Base-by-base conservation (phyloP, 2,329 filamentous ascomycete genomes). In the Penicillium paneum region DNA sequence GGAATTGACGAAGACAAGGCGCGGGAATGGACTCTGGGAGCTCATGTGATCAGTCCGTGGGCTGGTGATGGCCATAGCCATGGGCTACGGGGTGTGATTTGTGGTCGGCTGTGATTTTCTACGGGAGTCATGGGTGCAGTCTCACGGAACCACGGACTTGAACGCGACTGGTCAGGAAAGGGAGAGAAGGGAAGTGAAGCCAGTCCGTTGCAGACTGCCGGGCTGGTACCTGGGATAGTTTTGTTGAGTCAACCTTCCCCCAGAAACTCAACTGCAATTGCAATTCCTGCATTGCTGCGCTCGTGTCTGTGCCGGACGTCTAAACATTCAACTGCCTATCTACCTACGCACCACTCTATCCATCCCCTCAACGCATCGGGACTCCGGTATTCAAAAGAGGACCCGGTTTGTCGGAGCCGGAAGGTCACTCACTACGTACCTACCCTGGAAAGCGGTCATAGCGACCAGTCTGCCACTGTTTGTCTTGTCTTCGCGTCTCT, bases 361-460 rank as follows among this genome's bases (percentile, higher is more conserved):
- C 4, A 49, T 19, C 12, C 12, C 24, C 19, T 15, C 34, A 24
- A n/a, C n/a, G 17, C n/a, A 42, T 42, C 38, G 38, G 32, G 45
- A 43, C 32, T 41, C 46, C 26, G 26, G 45, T 24, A 43, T 54
- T 54, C 45, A 54, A 32, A 54, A 54, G 32, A 19, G 19, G 39
- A 39, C 39, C 51, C 39, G 39, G 45, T 43, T 49, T 2, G 38
- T 53, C 44, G 44, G 45, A 29, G 49, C n/a, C 19, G 17, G 5
- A 24, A 36, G 26, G 8, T 5, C 8, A 42, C 47, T 34, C 32
- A 26, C 36, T 49, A 28, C 8, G 11, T 49, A 29, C 28, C 17
- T 42, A 48, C 39, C 36, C 17, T 35, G 32, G 28, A 21, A 49
- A 49, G 45, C 26, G 51, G 45, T 28, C 51, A 54, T 54, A 43